phyloP scores from a whole-genome alignment of 495 filamentous ascomycete genomes.

The Penicillium soppii region DNA sequence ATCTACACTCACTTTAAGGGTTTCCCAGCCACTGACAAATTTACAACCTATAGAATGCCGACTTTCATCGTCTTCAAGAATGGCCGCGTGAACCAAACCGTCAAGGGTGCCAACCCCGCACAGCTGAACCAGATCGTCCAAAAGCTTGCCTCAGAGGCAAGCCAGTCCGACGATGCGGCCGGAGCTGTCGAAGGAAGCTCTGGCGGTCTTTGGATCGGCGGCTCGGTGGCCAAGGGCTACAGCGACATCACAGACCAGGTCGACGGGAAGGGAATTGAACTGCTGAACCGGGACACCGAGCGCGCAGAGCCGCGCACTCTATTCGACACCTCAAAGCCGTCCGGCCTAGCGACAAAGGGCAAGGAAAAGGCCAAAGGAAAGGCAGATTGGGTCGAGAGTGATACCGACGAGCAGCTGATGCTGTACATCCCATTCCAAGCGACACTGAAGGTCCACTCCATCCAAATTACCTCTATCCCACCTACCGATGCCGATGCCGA shows the following conservation, averaged over 20 bases:
- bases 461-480: constrained; percentile 84
- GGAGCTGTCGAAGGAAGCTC: constrained; percentile 41
- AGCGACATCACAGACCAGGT: constrained; percentile 78
- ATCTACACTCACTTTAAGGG: neutral
- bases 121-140: constrained; percentile 68
- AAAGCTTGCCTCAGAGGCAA: constrained; percentile 70
- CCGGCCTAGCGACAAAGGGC: constrained; percentile 56
- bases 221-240: constrained; percentile 75
- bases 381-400: constrained; percentile 95
- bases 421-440: constrained; percentile 89
- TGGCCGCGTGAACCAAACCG: constrained; percentile 61
- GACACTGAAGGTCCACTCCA: constrained; percentile 83
- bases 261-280: constrained; percentile 75
- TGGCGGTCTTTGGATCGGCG: constrained; percentile 67
- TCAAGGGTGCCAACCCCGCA: constrained; percentile 70
- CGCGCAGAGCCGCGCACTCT: constrained; percentile 67
- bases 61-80: constrained; percentile 91
- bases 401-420: constrained; percentile 98
- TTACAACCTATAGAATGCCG: constrained; percentile 42
- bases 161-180: constrained; percentile 48
- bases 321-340: constrained; percentile 69
- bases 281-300: constrained; percentile 78
- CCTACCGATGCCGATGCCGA: constrained; percentile 53
- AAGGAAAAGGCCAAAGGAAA: constrained; percentile 47
- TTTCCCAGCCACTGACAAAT: neutral